Base-by-base conservation (phyloP, 2,329 filamentous ascomycete genomes). In the Helminthosporium solani region DNA sequence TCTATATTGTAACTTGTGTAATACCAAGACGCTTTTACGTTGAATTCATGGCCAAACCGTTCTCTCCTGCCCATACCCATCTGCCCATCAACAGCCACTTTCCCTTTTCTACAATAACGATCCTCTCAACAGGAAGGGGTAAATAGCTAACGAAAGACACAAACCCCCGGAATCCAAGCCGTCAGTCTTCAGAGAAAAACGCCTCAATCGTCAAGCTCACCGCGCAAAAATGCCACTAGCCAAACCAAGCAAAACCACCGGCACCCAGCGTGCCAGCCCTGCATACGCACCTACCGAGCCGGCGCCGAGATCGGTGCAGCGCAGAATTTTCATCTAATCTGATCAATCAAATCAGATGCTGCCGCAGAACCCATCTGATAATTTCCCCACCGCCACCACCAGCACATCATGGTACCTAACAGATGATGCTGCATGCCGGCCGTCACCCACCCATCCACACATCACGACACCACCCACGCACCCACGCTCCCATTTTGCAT, bases 251-350 rank as follows among this genome's bases (percentile, higher is more conserved):
- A 59, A 46, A 37, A 56, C 36, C 44, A 28, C 59, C 59, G 53
- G 51, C 40, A 30, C 6, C 5, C 12, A 40, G 38, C 53, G 52
- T 40, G 33, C 28, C 28, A 12, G 38, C 53, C 52, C 54, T 60
- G 54, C 56, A 59, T 31, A 31, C 28, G 28, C 25, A 27, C n/a
- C n/a, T n/a, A 16, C 53, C 56, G 53, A 55, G 49, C 35, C 44
- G 52, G 45, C 44, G 50, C 61, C 61, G 61, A 60, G 50, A 35
- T 47, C 52, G 50, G 28, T n/a, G 8, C 49, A 44, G 47, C 19
- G 47, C 40, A 47, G 47, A 48, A 49, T 44, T 50, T 57, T 60
- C 50, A 60, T 57, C 55, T 62, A 47, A 64, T 66, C 58, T 57
- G 56, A 64, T 64, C 52, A 58, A 50, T 43, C 37, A 40, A 25